Evolutionary conservation across 495 filamentous ascomycete species (phyloP).

Genomic region (Penicillium paxilli): DNA sequence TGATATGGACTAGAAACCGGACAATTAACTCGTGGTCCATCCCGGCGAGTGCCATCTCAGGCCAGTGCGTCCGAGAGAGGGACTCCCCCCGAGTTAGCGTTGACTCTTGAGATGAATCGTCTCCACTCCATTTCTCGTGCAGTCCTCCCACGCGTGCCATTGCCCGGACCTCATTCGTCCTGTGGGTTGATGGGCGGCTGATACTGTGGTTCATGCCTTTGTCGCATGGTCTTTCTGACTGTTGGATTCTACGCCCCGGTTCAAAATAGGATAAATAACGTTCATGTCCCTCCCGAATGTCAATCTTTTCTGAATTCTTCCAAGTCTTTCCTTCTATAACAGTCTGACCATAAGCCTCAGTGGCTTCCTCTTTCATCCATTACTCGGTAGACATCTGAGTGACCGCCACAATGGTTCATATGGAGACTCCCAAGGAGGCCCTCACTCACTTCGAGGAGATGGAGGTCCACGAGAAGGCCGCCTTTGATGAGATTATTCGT

Average conservation of each 20-base stretch:
- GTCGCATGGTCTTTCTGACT: neutral
- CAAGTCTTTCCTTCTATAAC: neutral
- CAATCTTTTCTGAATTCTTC: conserved; percentile 1
- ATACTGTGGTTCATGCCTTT: neutral
- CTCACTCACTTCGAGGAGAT: conserved; percentile 49
- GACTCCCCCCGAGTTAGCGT: neutral
- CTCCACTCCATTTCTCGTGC: neutral
- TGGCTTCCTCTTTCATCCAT: conserved; percentile 1
- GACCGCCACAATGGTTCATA: conserved; percentile 2
- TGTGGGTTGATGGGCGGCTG: neutral
- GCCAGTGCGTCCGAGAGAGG: neutral
- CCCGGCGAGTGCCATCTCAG: neutral
- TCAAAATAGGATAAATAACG: neutral
- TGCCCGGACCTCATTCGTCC: neutral
- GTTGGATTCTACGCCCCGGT: neutral
- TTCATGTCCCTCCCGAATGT: neutral
- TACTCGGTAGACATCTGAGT: neutral
- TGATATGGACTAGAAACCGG: neutral
- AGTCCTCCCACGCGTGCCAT: neutral
- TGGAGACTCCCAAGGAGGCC: conserved; percentile 28
- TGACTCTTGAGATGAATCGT: neutral
- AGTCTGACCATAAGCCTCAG: neutral
- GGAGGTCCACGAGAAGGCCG: conserved; percentile 62
- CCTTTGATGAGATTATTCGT: conserved; percentile 70
- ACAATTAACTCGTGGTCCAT: neutral